Evolutionary conservation across 768 basidiomycete species (phyloP).

Genomic region (Lactarius vividus): DNA sequence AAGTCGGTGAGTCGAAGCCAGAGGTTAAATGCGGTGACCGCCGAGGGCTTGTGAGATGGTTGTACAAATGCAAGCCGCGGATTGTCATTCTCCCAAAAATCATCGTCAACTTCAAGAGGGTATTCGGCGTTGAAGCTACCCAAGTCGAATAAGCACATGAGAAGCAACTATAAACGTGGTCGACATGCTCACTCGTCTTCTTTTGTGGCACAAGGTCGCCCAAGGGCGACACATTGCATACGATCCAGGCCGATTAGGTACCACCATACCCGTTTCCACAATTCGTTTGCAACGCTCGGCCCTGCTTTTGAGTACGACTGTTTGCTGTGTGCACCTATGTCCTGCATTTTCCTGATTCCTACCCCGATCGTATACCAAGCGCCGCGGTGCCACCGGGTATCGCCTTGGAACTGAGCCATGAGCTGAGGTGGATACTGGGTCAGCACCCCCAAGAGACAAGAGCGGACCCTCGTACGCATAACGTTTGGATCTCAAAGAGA

Average conservation of each 20-base stretch:
- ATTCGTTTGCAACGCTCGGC: constrained; percentile 43
- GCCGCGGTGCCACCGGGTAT: constrained; percentile 42
- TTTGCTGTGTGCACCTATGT: constrained; percentile 49
- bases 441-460: constrained; percentile 22
- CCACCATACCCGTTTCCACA: constrained; percentile 55
- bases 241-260: constrained; percentile 60
- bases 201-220: constrained; percentile 52
- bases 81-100: constrained; percentile 49
- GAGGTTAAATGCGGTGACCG: constrained; percentile 41
- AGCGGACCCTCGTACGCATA: constrained; percentile 40
- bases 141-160: neutral
- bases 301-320: constrained; percentile 34
- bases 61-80: constrained; percentile 44
- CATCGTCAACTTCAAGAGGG: constrained; percentile 56
- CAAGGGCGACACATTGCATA: constrained; percentile 49
- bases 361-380: constrained; percentile 46
- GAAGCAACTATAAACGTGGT: constrained; percentile 9
- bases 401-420: constrained; percentile 46
- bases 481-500: constrained; percentile 61
- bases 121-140: constrained; percentile 47
- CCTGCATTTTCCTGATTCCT: constrained; percentile 53
- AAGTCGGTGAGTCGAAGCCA: constrained; percentile 48
- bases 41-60: constrained; percentile 43
- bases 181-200: constrained; percentile 60
- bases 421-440: constrained; percentile 37